Evolutionary conservation across 2,329 filamentous ascomycete genomes (phyloP).

Genomic region (Scedosporium aurantiacum): DNA sequence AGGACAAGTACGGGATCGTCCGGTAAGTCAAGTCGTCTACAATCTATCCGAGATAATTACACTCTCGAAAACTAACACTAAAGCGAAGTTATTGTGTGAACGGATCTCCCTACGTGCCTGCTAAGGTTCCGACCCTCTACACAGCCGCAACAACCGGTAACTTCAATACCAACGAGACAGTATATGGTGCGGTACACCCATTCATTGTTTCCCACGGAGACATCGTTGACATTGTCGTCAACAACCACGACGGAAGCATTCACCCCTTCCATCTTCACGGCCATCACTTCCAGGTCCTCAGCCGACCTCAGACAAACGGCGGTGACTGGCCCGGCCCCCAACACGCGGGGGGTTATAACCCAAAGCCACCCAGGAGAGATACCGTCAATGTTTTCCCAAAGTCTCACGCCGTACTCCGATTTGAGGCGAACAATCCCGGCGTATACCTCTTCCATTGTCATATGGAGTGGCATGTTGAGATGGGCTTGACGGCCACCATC

Average conservation of each 20-base stretch:
- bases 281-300: conserved; percentile 43
- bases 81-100: conserved; percentile 42
- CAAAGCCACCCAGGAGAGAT: conserved; percentile 23
- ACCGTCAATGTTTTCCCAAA: conserved; percentile 26
- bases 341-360: conserved; percentile 10
- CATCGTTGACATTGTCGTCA: conserved; percentile 36
- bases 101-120: conserved; percentile 53
- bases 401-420: conserved; percentile 39
- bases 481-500: conserved; percentile 44
- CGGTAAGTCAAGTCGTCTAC: conserved; percentile 28
- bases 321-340: conserved; percentile 25
- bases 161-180: conserved; percentile 26
- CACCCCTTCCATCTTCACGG: conserved; percentile 45
- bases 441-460: conserved; percentile 48
- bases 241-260: conserved; percentile 33
- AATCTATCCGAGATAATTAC: not conserved
- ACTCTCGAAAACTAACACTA: not conserved
- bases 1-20: conserved; percentile 47
- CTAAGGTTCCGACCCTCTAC: conserved; percentile 62
- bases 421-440: conserved; percentile 40
- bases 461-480: conserved; percentile 50
- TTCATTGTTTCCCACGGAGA: conserved; percentile 26
- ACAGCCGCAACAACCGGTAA: conserved; percentile 49
- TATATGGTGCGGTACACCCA: conserved; percentile 33
- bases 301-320: conserved; percentile 22